Conservation (phyloP, 306 rosid genomes). For the Fagus sylvatica region DNA sequence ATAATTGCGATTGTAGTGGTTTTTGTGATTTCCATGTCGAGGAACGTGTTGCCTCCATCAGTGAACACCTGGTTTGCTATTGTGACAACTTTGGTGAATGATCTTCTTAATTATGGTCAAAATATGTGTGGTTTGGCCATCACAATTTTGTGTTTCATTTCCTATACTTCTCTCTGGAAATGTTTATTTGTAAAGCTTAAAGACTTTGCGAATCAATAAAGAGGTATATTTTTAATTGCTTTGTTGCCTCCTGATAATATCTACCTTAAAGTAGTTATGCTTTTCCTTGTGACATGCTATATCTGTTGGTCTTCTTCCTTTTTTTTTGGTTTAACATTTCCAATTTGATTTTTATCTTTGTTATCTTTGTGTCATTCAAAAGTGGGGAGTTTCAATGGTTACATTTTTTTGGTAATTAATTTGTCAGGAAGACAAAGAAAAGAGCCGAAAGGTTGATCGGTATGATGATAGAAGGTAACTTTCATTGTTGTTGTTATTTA, state of each 20-base stretch:
- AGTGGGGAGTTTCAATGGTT: constrained; percentile 26
- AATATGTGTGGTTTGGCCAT: neutral
- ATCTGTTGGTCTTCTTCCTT: neutral
- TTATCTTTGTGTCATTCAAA: neutral
- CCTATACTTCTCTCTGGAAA: too few species aligned
- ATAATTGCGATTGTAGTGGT: too few species aligned
- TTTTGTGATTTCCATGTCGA: too few species aligned
- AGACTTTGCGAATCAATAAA: neutral
- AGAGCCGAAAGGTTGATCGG: constrained; percentile 66
- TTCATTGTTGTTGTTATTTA: neutral
- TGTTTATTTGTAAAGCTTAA: neutral
- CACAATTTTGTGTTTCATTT: neutral
- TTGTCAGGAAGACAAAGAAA: constrained; percentile 90
- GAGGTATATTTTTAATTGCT: neutral
- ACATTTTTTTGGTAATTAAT: constrained; percentile 32
- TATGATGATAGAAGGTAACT: constrained; percentile 75
- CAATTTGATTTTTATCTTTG: constrained; percentile 4
- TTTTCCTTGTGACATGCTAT: neutral
- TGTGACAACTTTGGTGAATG: too few species aligned
- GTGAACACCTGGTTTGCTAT: too few species aligned
- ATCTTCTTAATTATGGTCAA: too few species aligned
- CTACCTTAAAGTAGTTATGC: neutral
- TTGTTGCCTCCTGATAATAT: neutral
- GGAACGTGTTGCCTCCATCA: too few species aligned
- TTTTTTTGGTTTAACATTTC: neutral